Conservation (phyloP, 768 basidiomycete species). For the Rubroboletus pulcherrimus region DNA sequence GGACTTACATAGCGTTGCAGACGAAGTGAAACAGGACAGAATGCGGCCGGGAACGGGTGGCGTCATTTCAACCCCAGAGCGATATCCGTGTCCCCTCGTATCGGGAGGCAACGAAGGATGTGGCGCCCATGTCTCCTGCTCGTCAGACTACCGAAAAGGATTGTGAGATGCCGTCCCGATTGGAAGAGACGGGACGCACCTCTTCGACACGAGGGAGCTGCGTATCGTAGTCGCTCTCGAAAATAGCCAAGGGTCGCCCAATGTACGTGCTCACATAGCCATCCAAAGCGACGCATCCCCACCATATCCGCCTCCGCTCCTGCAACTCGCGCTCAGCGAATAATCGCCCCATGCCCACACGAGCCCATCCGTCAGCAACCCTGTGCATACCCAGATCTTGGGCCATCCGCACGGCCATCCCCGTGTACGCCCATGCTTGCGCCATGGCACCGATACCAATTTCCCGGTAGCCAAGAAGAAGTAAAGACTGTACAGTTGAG, state of each 20-base stretch:
- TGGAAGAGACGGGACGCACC: conserved; percentile 29
- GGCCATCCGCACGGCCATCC: conserved; percentile 91
- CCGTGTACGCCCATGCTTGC: conserved; percentile 80
- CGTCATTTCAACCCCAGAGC: conserved; percentile 14
- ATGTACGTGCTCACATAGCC: conserved; percentile 79
- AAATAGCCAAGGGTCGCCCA: conserved; percentile 71
- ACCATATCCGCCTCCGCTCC: conserved; percentile 74
- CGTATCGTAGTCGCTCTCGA: conserved; percentile 75
- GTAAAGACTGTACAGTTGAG: conserved; percentile 72
- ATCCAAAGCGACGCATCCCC: conserved; percentile 74
- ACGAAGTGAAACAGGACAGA: conserved; percentile 75
- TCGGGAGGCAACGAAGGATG: conserved; percentile 35
- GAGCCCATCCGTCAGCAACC: conserved; percentile 73
- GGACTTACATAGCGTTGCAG: conserved; percentile 63
- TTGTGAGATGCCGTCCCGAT: not conserved
- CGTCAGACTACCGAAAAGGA: conserved; percentile 50
- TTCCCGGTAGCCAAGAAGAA: conserved; percentile 81
- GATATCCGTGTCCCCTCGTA: conserved; percentile 28
- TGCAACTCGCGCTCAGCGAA: conserved; percentile 63
- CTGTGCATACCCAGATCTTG: conserved; percentile 85
- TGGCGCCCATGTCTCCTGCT: conserved; percentile 52
- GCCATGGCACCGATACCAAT: conserved; percentile 89
- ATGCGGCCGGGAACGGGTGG: conserved; percentile 43
- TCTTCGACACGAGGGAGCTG: conserved; percentile 58
- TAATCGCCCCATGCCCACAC: conserved; percentile 51